Percentiles rank a stretch among this genome's conserved stretches.
Conservation (phyloP, 129 eudicot genomes). For the Daucus carota region DH1_v3.0 NC_030385.2:26296001-26296500, state of each 20-base stretch:
- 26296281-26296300: not conserved
- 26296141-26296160: not conserved
- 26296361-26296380: not conserved
- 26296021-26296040: slow-evolving; percentile 58
- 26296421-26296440: not conserved
- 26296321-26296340: not conserved
- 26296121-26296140: slow-evolving; percentile 15
- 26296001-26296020: slow-evolving; percentile 73
- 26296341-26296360: not conserved
- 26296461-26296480: not conserved
- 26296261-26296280: not conserved
- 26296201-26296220: not conserved
- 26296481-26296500: not conserved
- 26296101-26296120: slow-evolving; percentile 6
- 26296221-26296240: not conserved
- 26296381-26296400: not conserved
- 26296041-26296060: slow-evolving; percentile 53
- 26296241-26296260: not conserved
- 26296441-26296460: not conserved
- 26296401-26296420: not conserved
- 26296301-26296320: not conserved
- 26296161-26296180: not conserved
- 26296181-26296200: not conserved
- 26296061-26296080: slow-evolving; percentile 87
- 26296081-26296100: slow-evolving; percentile 83